Base-by-base conservation (phyloP, 2,329 filamentous ascomycete species). In the Cladophialophora bantiana region DNA sequence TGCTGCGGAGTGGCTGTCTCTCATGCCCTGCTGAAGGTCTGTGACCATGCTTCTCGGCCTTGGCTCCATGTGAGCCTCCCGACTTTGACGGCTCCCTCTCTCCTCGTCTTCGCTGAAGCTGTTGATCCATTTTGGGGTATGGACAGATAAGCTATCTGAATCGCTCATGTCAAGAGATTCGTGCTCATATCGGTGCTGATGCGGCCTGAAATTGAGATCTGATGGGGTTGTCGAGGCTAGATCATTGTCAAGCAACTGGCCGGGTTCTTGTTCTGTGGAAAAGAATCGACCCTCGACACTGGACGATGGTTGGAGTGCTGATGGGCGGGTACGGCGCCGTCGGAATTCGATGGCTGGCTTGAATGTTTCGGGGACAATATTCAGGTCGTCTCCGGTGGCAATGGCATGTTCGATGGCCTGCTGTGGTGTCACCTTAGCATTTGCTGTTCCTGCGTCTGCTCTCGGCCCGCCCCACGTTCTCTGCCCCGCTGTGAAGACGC, bases 401-500 rank as follows among this genome's bases (percentile, higher is more conserved):
- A 91, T 88, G 15, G 94, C 93, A 72, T 90, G 85, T 74, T 95
- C 92, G 62, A 93, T 91, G n/a, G 90, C 94, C 78, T 96, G 86
- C 72, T 91, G 89, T 1, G 92, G 89, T 0, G 91, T 93, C 0
- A 89, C 95, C 66, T 88, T 82, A 12, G 85, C 82, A 76, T 96
- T 90, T 2, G 94, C 94, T 48, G 89, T 85, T 35, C 91, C 92
- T 0, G 94, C 94, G 78, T 98, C 94, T 1, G 93, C 93, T 74
- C 94, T 87, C 10, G 94, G 95, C 0, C 94, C 94, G 71, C 94
- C 94, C 94, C 95, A 99, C 1, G 94, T 98, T 71, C 94, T 86
- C 77, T 97, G 93, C 20, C 94, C 93, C 35, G 94, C 93, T 0
- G 94, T 97, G 78, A 96, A 95, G 73, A 97, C 96, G 53, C 93